Evolutionary conservation across 1,139 yeast genomes (phyloP), one percentile per base, ranked within the genome.

Genomic region (Kodamaea sp.): DNA sequence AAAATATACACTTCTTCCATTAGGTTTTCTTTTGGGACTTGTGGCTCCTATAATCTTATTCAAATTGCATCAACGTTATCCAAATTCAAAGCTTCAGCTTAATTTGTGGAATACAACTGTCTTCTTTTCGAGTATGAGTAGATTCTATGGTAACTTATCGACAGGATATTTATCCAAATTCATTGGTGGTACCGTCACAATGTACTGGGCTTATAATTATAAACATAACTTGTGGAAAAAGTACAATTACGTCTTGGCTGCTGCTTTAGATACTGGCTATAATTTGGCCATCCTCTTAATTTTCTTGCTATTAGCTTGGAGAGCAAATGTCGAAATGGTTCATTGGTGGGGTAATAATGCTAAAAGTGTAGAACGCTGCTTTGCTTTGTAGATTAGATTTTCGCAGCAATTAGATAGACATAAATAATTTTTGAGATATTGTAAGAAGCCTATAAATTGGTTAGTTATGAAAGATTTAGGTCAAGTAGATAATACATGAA

Each of bases 311-410:
- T 62, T 67, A 27, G 58, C 73, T 2, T 55, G 62, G 33, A 66
- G 67, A 1, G 53, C 53, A 28, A 48, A 52, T 0, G 49, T 62
- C 4, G 47, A 45, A 3, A 65, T 69, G 63, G 75, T 75, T 0
- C 39, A 58, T 35, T 73, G 78, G 79, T 73, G 74, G 72, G 78
- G 78, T 6, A 73, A 73, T 45, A 65, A 71, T 43, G 55, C 57
- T 2, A 43, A 45, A 6, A 67, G 62, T 40, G 60, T 73, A 4
- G 78, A 73, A 47, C 54, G 75, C 40, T 73, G 78, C 42, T 72
- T 71, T 55, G 53, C 54, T 15, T 39, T 43, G 15, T 15, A 35
- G 35, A 32, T 8, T 27, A 24, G 24, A 29, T 15, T 15, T 15
- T 15, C 20, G 20, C 20, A 15, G 20, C 20, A 15, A 15, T 15